phyloP scores from a whole-genome alignment of 257 asterid genomes.

The Echium plantagineum region DNA sequence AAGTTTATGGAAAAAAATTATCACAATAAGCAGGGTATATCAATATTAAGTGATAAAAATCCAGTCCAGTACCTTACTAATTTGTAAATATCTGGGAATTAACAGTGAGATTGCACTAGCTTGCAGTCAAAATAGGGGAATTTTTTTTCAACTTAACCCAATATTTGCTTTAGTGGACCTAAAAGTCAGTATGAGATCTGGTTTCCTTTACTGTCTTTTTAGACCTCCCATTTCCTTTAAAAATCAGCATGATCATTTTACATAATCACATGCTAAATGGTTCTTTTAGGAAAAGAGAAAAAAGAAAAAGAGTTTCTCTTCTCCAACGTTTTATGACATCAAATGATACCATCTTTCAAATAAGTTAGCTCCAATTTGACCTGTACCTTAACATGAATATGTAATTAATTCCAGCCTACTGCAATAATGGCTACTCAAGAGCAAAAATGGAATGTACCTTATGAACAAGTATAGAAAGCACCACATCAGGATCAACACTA shows the following conservation, averaged over 20 bases:
- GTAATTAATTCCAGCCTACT: neutral
- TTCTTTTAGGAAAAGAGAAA: too few relatives aligned
- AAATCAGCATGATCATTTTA: neutral
- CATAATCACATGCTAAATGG: neutral
- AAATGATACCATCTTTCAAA: neutral
- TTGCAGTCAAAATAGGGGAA: too few relatives aligned
- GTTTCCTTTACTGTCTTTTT: neutral
- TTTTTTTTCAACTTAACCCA: neutral
- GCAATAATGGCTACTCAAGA: neutral
- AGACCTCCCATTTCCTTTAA: neutral
- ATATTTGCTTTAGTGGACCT: neutral
- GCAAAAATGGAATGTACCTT: conserved; percentile 42
- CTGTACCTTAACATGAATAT: neutral
- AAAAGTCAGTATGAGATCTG: neutral
- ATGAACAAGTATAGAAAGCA: conserved; percentile 78
- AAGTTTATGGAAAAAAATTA: too few relatives aligned
- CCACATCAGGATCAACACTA: conserved; percentile 83
- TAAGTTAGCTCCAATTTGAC: neutral
- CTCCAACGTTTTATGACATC: neutral
- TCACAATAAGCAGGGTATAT: neutral
- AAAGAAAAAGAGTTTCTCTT: neutral
- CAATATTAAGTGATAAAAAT: neutral
- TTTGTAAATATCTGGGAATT: neutral
- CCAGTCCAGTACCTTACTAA: neutral
- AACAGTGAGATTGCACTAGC: neutral